Evolutionary conservation across 768 basidiomycete genomes (phyloP), one percentile per base, ranked within the genome.

Genomic region (Hemileccinum rubropunctum): DNA sequence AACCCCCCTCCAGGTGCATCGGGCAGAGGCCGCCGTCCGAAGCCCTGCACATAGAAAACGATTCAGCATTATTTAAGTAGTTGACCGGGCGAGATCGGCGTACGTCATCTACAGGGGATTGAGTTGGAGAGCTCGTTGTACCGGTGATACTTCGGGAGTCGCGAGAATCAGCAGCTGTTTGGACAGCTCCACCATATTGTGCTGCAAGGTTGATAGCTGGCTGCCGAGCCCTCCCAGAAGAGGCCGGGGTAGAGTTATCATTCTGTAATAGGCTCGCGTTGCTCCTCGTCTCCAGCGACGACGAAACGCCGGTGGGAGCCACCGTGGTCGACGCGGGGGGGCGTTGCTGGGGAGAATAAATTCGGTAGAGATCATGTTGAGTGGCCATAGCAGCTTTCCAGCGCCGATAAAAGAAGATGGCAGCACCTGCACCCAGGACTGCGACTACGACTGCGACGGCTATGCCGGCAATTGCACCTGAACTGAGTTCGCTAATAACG

Each of bases 361-460:
- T 27, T 36, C 55, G 48, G 36, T 59, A 56, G 7, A 54, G 37
- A 35, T 54, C 51, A 3, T 45, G 40, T n/a, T 58, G 58, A 18
- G 47, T 35, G 20, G 52, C 47, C 26, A 59, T n/a, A 1, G 54
- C 54, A 15, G 57, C 54, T 52, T 53, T 69, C 65, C 65, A 69
- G 8, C 61, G 61, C 28, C 57, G 52, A 28, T 63, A 69, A 33
- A 64, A 68, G 45, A 66, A 48, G 36, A 62, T 8, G 4, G 64
- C 59, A 13, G 37, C 51, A 9, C 42, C 56, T 1, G 45, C 45
- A 23, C 53, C 36, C 10, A 56, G 18, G 17, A 60, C 7, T 20
- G 62, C 64, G 5, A 37, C 42, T 14, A 27, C 56, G 3, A 18
- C 39, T 36, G 54, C 57, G 4, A 66, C 15, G 17, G 23, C 55